Conservation (phyloP, 495 filamentous ascomycete species). For the Lasiosphaeria hispida region DNA sequence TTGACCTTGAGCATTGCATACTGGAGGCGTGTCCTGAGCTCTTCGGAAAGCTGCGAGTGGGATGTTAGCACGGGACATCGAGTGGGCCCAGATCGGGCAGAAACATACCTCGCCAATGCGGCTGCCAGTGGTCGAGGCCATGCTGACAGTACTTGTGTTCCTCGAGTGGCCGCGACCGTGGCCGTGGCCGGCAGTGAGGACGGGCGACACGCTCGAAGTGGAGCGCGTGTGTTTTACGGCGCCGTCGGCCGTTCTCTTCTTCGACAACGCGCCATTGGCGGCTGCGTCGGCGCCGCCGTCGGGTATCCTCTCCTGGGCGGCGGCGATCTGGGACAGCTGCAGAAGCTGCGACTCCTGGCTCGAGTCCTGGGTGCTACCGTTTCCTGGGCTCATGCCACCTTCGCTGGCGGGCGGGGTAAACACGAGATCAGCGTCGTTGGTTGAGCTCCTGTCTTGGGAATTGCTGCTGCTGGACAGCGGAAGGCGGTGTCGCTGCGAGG, state of each 20-base stretch:
- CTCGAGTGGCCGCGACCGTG: constrained; percentile 61
- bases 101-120: constrained; percentile 71
- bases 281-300: constrained; percentile 25
- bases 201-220: constrained; percentile 38
- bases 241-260: constrained; percentile 66
- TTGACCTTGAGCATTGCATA: constrained; percentile 91
- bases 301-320: constrained; percentile 47
- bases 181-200: constrained; percentile 30
- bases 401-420: constrained; percentile 50
- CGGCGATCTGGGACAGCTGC: constrained; percentile 53
- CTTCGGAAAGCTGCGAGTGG: constrained; percentile 61
- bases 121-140: constrained; percentile 54
- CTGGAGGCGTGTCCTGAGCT: constrained; percentile 74
- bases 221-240: constrained; percentile 52
- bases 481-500: constrained; percentile 22
- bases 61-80: constrained; percentile 14
- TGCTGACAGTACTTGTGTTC: constrained; percentile 61
- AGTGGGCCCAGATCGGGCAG: background rate
- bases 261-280: constrained; percentile 32
- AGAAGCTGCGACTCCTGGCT: constrained; percentile 50
- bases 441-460: constrained; percentile 42
- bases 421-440: constrained; percentile 42
- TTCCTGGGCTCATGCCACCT: constrained; percentile 36
- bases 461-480: constrained; percentile 40
- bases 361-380: constrained; percentile 35